Conservation (phyloP, 2,329 filamentous ascomycete species). For the Venturia nashicola region DNA sequence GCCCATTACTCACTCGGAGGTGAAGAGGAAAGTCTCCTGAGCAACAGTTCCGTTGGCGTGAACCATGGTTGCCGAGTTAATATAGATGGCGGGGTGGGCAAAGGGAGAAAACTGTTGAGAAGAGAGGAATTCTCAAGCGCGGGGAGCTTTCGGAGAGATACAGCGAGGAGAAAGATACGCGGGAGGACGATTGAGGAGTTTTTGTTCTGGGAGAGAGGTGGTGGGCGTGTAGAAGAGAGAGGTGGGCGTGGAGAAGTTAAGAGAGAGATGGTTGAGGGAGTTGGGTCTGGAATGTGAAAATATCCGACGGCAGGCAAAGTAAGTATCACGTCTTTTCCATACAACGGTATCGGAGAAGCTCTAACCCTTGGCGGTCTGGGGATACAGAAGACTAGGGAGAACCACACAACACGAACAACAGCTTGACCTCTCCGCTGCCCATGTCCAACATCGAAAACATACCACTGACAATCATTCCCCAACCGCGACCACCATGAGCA, state of each 20-base stretch:
- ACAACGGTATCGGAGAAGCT: too few species aligned
- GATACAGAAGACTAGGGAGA: too few species aligned
- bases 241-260: too few species aligned
- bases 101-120: neutral
- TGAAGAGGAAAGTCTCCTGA: constrained; percentile 31
- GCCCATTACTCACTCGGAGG: constrained; percentile 26
- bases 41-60: constrained; percentile 12
- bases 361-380: neutral
- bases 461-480: neutral
- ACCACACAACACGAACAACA: neutral
- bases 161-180: neutral
- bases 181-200: neutral
- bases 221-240: neutral
- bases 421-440: neutral
- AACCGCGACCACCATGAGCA: constrained; percentile 51
- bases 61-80: constrained; percentile 16
- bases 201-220: neutral
- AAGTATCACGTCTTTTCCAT: neutral
- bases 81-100: neutral
- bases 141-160: neutral
- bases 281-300: too few species aligned
- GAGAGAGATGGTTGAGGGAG: neutral
- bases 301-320: too few species aligned
- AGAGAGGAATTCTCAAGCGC: neutral
- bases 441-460: constrained; percentile 4